Evolutionary conservation across 768 basidiomycete species (phyloP).

Genomic region (Tricholoma sp.): DNA sequence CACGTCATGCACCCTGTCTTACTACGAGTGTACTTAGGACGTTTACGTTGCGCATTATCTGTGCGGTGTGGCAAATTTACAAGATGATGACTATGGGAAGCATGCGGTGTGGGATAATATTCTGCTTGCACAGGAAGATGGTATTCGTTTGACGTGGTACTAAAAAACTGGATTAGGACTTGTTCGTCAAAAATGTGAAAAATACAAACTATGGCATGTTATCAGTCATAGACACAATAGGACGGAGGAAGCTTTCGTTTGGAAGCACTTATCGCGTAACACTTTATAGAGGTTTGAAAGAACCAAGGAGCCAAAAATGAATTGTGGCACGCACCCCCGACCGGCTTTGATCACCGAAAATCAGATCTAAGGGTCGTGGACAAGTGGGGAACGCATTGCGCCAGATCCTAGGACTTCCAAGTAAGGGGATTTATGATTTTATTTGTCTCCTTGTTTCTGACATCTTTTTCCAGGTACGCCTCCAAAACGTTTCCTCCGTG

Average conservation of each 20-base stretch:
- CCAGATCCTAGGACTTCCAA: constrained; percentile 40
- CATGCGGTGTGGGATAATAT: constrained; percentile 35
- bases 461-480: constrained; percentile 36
- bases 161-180: constrained; percentile 23
- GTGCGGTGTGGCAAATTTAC: constrained; percentile 43
- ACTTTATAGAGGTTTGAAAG: constrained; percentile 46
- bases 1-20: constrained; percentile 95
- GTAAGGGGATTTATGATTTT: constrained; percentile 38
- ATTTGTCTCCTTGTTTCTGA: constrained; percentile 31
- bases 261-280: constrained; percentile 35
- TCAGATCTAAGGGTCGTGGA: constrained; percentile 68
- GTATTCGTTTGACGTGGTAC: constrained; percentile 32
- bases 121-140: constrained; percentile 31
- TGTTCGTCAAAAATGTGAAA: constrained; percentile 11
- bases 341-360: constrained; percentile 55
- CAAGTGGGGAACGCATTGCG: constrained; percentile 37
- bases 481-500: constrained; percentile 24
- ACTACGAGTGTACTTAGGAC: constrained; percentile 90
- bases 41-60: constrained; percentile 59
- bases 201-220: constrained; percentile 49
- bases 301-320: constrained; percentile 36
- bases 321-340: constrained; percentile 37
- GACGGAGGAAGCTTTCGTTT: constrained; percentile 31
- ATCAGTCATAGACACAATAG: constrained; percentile 45
- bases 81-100: constrained; percentile 43